These are phyloP conservation scores for Saturnispora besseyi DNA, from an alignment of 805 yeast genomes.

Conservation along the genomic window DNA sequence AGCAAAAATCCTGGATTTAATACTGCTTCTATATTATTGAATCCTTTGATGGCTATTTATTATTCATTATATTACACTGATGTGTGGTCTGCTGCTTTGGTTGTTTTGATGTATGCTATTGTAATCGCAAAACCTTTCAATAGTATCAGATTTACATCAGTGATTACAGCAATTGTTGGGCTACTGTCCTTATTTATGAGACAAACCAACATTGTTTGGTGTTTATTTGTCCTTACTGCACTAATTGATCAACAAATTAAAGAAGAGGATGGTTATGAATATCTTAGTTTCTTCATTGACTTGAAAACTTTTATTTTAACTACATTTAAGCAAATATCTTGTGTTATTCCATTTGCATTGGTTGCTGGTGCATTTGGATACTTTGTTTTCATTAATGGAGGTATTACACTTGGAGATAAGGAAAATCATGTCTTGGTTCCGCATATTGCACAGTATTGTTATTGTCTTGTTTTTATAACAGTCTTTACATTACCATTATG, in stretches of 20 bases:
- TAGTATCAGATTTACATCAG: conserved; percentile 18
- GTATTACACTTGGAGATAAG: conserved; percentile 88
- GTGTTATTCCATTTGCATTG: conserved; percentile 40
- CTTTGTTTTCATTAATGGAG: conserved; percentile 63
- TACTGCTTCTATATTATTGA: conserved; percentile 32
- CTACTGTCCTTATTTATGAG: conserved; percentile 64
- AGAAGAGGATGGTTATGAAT: conserved; percentile 22
- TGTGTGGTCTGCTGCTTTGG: conserved; percentile 76
- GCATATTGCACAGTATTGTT: conserved; percentile 75
- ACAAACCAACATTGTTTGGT: conserved; percentile 91
- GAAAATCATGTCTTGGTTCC: conserved; percentile 65
- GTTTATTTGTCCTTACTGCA: conserved; percentile 47
- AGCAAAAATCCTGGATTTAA: conserved; percentile 13
- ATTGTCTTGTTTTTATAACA: conserved; percentile 57
- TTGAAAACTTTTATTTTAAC: conserved; percentile 20
- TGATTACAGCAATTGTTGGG: conserved; percentile 45
- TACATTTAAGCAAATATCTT: conserved; percentile 24
- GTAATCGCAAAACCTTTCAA: conserved; percentile 28
- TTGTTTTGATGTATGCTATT: conserved; percentile 45
- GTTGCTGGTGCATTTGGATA: conserved; percentile 45
- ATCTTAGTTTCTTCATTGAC: conserved; percentile 25
- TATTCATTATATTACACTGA: conserved; percentile 84
- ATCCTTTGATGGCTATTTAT: conserved; percentile 69
- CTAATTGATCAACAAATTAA: conserved; percentile 43
- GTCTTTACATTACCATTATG: conserved; percentile 71